Percentiles rank a stretch among this genome's conserved stretches.
These are phyloP conservation scores for Cyclanthera cordifolia DNA, from an alignment of 306 rosid genomes.

Conservation along the genomic window DNA sequence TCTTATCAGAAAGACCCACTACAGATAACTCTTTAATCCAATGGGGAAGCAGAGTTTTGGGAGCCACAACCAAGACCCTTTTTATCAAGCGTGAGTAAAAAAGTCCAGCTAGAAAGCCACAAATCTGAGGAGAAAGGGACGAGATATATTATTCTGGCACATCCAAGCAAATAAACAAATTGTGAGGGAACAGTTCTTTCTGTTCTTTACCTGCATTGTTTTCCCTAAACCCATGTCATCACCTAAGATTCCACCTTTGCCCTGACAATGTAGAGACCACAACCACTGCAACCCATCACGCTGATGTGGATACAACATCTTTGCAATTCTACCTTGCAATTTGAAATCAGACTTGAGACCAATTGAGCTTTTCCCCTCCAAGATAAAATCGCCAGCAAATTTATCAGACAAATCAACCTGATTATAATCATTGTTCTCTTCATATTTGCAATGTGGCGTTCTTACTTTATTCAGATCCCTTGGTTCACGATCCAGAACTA, in stretches of 20 bases:
- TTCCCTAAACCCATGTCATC: slow-evolving; percentile 98
- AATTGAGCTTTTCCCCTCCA: slow-evolving; percentile 35
- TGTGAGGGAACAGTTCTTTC: not conserved
- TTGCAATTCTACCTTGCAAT: slow-evolving; percentile 50
- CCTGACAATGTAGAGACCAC: slow-evolving; percentile 76
- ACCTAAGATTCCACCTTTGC: slow-evolving; percentile 90
- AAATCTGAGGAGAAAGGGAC: slow-evolving; percentile 40
- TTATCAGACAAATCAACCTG: slow-evolving; percentile 27
- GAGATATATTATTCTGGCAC: slow-evolving; percentile 3
- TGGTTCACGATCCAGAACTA: slow-evolving; percentile 18
- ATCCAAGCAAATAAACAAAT: not conserved
- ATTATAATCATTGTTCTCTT: slow-evolving; percentile 21
- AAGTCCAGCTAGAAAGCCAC: slow-evolving; percentile 78
- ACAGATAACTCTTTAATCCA: slow-evolving; percentile 82
- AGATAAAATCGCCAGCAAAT: slow-evolving; percentile 14
- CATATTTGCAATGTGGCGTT: slow-evolving; percentile 5
- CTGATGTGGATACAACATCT: slow-evolving; percentile 72
- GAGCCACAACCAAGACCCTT: slow-evolving; percentile 77
- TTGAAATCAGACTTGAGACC: slow-evolving; percentile 43
- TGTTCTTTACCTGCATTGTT: slow-evolving; percentile 79
- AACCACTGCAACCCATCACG: slow-evolving; percentile 79
- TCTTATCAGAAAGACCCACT: slow-evolving; percentile 73
- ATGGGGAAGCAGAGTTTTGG: slow-evolving; percentile 69
- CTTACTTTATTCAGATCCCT: slow-evolving; percentile 1
- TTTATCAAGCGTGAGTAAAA: slow-evolving; percentile 56